Base-by-base conservation (phyloP, 352 stramenopile genomes). In the Pythium oligandrum region DNA sequence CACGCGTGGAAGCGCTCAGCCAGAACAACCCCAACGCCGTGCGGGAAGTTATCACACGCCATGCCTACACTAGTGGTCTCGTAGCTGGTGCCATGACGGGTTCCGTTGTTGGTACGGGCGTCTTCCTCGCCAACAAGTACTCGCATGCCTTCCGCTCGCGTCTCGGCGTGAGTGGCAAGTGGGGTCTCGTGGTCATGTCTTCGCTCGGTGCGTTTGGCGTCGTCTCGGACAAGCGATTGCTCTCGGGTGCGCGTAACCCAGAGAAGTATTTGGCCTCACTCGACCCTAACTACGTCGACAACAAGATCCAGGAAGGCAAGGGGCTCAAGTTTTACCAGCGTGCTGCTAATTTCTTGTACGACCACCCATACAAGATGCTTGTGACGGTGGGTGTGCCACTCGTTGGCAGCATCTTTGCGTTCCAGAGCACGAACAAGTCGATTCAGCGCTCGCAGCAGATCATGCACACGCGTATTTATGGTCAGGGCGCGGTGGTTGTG, bases 381-480 rank as follows among this genome's bases (percentile, higher is more conserved):
- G 51, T 75, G 33, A 55, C 59, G 0, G 66, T 88, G 6, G 81
- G 79, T 48, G 66, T 63, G 12, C 83, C 83, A 6, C 56, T 90
- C 6, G 83, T 93, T 0, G 80, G 76, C 17, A 65, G 78, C 48
- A 93, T 93, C 55, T 91, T 78, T 63, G 55, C 68, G 17, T 82
- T 73, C 53, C 83, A 93, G 67, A 66, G 68, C 51, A 59, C 80
- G 45, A 91, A 93, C 68, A 77, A 68, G 59, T 68, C 68, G 46
- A 84, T 93, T 62, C 70, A 73, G 40, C 43, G 60, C 5, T 91
- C 83, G 56, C 83, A 93, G 70, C 76, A 90, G 79, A 84, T 93
- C 63, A 93, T 93, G 83, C 74, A 90, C 69, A 88, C 83, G 47
- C 80, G 83, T 53, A 86, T 93, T 49, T 93, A 93, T 66, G 80